phyloP scores from a whole-genome alignment of 495 filamentous ascomycete species.

The Lophiostoma macrostomum region DNA sequence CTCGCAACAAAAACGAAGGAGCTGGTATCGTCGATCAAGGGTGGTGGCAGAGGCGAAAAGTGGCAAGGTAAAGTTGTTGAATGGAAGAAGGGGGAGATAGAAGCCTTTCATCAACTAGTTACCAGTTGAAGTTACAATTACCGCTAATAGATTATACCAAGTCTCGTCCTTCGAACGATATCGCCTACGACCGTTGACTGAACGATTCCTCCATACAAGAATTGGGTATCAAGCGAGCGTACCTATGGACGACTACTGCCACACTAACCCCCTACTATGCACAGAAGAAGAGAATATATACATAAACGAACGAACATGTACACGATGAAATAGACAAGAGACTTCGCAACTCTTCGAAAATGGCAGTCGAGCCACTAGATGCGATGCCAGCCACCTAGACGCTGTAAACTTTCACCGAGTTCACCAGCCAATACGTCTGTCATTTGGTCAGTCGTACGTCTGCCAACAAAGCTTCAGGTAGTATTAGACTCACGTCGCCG shows the following conservation, averaged over 20 bases:
- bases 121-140: too few species aligned
- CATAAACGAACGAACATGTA: not conserved
- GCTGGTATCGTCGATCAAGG: conserved; percentile 10
- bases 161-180: too few species aligned
- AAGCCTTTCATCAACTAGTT: conserved; percentile 8
- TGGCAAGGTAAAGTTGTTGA: conserved; percentile 23
- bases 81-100: conserved; percentile 26
- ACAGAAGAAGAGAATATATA: conserved; percentile 9
- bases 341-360: too few species aligned
- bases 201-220: not conserved
- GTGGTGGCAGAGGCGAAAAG: conserved; percentile 25
- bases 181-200: not conserved
- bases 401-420: conserved; percentile 39
- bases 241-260: not conserved
- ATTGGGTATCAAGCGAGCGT: conserved; percentile 10
- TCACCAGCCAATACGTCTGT: conserved; percentile 40
- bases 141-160: too few species aligned
- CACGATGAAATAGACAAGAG: too few species aligned
- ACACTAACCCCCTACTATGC: not conserved
- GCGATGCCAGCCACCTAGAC: conserved; percentile 3
- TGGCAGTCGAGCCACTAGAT: not conserved
- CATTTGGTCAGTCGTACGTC: not conserved
- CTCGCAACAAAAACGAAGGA: conserved; percentile 11
- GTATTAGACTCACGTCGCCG: conserved; percentile 18
- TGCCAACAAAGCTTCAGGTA: not conserved